phyloP scores from a whole-genome alignment of 352 stramenopile species.

The Globisporangium middletonii region DNA sequence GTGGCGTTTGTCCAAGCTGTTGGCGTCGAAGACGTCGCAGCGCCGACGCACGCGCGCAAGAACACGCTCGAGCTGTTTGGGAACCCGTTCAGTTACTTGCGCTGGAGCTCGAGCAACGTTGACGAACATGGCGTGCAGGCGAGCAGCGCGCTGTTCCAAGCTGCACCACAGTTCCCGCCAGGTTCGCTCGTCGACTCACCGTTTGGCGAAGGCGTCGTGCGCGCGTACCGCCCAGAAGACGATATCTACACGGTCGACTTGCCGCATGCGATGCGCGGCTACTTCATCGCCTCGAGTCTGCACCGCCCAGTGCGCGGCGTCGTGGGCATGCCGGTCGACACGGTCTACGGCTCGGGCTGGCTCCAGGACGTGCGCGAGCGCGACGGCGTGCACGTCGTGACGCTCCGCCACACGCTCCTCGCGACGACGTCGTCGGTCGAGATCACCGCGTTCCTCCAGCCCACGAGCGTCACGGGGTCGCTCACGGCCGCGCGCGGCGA shows the following conservation, averaged over 20 bases:
- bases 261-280: conserved; percentile 30
- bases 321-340: conserved; percentile 60
- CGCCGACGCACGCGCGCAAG: conserved; percentile 24
- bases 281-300: conserved; percentile 33
- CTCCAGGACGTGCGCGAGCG: conserved; percentile 47
- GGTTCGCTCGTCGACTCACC: conserved; percentile 50
- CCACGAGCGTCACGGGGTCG: conserved; percentile 34
- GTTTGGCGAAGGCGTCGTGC: conserved; percentile 65
- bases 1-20: conserved; percentile 48
- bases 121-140: conserved; percentile 8
- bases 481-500: conserved; percentile 73
- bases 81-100: conserved; percentile 67
- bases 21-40: conserved; percentile 27
- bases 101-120: conserved; percentile 24
- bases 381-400: conserved; percentile 70
- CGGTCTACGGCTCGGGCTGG: conserved; percentile 58
- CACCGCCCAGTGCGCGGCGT: conserved; percentile 38
- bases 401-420: conserved; percentile 47
- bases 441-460: conserved; percentile 61
- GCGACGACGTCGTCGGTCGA: conserved; percentile 17
- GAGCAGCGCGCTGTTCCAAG: conserved; percentile 13
- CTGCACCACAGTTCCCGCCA: conserved; percentile 22
- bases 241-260: conserved; percentile 58
- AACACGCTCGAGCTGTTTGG: conserved; percentile 72
- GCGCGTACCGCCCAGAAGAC: conserved; percentile 31